phyloP scores from a whole-genome alignment of 108 stramenopile genomes.

The Aureococcus anophagefferens region DNA sequence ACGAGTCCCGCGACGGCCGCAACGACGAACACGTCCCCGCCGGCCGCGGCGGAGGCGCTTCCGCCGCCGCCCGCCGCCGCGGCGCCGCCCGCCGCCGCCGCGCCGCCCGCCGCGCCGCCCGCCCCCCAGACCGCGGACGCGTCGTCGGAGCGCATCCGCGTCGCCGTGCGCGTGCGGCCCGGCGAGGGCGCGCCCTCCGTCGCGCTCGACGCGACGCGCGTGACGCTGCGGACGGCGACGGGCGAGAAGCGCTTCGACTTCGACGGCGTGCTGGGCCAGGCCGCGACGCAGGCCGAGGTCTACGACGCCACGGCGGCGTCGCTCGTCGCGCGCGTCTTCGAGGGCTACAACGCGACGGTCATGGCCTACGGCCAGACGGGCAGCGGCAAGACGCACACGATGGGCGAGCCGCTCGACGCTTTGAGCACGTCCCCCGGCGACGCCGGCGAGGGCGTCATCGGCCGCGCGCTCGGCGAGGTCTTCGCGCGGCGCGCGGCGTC shows the following conservation, averaged over 20 bases:
- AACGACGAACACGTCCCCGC: no score
- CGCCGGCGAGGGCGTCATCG: conserved; percentile 45
- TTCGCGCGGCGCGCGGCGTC: conserved; percentile 9
- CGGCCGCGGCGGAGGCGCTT: no score
- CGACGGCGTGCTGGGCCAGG: not conserved
- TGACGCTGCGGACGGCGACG: no score
- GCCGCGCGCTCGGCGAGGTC: conserved; percentile 45
- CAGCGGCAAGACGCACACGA: conserved; percentile 10
- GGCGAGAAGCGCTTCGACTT: not conserved
- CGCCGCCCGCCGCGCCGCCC: no score
- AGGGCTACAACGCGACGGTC: not conserved
- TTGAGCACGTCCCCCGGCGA: conserved; percentile 1
- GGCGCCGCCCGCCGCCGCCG: no score
- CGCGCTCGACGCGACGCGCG: no score
- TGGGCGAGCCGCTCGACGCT: not conserved
- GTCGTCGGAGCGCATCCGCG: not conserved
- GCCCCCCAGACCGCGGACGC: no score
- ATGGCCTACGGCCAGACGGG: conserved; percentile 1
- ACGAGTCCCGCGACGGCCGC: no score
- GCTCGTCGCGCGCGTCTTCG: not conserved
- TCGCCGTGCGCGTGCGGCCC: not conserved
- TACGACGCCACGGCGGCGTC: not conserved
- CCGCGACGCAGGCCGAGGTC: not conserved
- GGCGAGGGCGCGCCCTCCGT: no score
- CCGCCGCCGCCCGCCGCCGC: no score